These are phyloP conservation scores for Tilletiopsis washingtonensis DNA, from an alignment of 1,284 basidiomycete genomes.

Conservation along the genomic window DNA sequence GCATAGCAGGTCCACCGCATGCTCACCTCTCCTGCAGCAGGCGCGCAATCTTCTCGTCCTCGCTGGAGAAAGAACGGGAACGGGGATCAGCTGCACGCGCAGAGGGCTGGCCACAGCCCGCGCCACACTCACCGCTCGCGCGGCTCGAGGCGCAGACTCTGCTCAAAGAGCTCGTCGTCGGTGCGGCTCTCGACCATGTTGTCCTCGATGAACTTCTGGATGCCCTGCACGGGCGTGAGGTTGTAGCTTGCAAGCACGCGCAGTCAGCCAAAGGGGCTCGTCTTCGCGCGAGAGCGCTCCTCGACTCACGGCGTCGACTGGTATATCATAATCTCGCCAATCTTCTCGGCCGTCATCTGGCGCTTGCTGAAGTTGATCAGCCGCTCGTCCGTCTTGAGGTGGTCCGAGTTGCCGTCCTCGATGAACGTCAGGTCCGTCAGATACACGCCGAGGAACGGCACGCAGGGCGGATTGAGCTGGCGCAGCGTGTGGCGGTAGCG, in stretches of 20 bases:
- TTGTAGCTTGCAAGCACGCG: too few relatives aligned
- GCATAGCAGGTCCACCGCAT: too few relatives aligned
- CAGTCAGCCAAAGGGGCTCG: too few relatives aligned
- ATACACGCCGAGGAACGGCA: constrained; percentile 96
- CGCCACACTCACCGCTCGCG: constrained; percentile 59
- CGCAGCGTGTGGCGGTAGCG: constrained; percentile 82
- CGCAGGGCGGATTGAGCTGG: constrained; percentile 81
- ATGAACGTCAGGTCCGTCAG: constrained; percentile 92
- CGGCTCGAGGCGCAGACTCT: constrained; percentile 78
- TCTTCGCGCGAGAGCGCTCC: too few relatives aligned
- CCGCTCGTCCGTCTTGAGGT: constrained; percentile 55
- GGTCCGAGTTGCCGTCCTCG: constrained; percentile 93
- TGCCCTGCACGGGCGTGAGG: constrained; percentile 61
- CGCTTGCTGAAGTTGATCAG: constrained; percentile 95
- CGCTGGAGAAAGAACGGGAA: too few relatives aligned
- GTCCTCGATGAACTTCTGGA: constrained; percentile 70
- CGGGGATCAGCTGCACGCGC: not conserved
- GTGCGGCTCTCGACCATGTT: constrained; percentile 53
- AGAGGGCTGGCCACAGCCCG: not conserved
- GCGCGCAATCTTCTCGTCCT: constrained; percentile 72
- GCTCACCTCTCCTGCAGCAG: constrained; percentile 79
- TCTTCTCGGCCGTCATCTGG: constrained; percentile 84
- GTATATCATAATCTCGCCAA: constrained; percentile 92
- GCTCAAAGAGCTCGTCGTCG: constrained; percentile 58
- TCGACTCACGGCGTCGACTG: constrained; percentile 78